phyloP scores from a whole-genome alignment of 2,329 filamentous ascomycete genomes.

The Anthostomella pinea region DNA sequence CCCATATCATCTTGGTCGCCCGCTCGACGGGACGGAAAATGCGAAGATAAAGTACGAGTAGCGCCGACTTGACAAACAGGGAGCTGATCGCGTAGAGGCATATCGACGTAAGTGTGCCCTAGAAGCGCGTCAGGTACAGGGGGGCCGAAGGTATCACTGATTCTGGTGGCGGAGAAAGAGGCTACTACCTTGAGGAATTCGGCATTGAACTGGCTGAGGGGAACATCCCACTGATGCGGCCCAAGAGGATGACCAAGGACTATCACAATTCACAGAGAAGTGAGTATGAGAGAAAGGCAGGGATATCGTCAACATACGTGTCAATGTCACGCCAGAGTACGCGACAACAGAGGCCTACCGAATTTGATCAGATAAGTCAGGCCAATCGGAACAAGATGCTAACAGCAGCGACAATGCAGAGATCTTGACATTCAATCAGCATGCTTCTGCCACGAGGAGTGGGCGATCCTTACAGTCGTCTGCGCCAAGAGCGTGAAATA shows the following conservation, averaged over 20 bases:
- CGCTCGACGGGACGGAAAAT: conserved; percentile 14
- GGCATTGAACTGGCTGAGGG: conserved; percentile 10
- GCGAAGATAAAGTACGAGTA: conserved; percentile 20
- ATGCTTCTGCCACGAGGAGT: background rate
- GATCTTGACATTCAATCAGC: conserved; percentile 12
- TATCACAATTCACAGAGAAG: conserved; percentile 2
- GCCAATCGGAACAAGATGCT: conserved; percentile 5
- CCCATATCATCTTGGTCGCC: conserved; percentile 16
- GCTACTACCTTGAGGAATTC: conserved; percentile 12
- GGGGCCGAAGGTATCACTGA: background rate
- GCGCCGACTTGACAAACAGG: conserved; percentile 17
- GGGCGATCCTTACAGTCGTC: conserved; percentile 18
- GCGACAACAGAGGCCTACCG: conserved; percentile 14
- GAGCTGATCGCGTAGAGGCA: conserved; percentile 16
- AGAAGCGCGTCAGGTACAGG: background rate
- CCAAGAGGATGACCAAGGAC: conserved; percentile 15
- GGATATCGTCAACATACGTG: conserved; percentile 7
- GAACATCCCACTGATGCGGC: conserved; percentile 22
- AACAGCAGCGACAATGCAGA: conserved; percentile 19
- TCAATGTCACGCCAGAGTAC: conserved; percentile 14
- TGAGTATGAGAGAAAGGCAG: conserved; percentile 3
- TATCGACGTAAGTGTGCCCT: conserved; percentile 14
- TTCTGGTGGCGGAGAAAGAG: background rate
- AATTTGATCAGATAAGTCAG: background rate
- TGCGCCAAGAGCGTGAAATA: conserved; percentile 11